Percentiles rank a stretch among this genome's conserved stretches.
Evolutionary conservation across 306 rosid species (phyloP).

Genomic region (Glycyrrhiza uralensis): DNA sequence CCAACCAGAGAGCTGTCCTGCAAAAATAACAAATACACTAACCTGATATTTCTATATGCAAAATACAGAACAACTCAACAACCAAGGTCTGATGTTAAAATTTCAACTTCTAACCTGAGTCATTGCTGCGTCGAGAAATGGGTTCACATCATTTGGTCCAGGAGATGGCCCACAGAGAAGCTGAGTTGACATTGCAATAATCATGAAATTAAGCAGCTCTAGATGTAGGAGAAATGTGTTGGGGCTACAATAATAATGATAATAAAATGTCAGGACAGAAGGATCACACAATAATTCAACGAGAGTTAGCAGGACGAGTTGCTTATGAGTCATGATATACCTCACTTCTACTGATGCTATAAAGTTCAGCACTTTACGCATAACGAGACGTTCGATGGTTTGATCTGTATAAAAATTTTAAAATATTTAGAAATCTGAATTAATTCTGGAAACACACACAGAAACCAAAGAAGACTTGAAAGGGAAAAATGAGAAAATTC

Average conservation of each 20-base stretch:
- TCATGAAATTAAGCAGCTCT: slow-evolving; percentile 94
- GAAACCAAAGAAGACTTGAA: neutral
- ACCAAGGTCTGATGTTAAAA: slow-evolving; percentile 11
- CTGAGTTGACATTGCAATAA: slow-evolving; percentile 92
- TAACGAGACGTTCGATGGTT: slow-evolving; percentile 59
- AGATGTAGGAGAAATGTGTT: slow-evolving; percentile 67
- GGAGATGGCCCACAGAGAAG: slow-evolving; percentile 98
- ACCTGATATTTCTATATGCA: slow-evolving; percentile 19
- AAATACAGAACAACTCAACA: slow-evolving; percentile 19
- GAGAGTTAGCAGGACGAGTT: slow-evolving; percentile 27
- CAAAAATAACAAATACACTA: slow-evolving; percentile 38
- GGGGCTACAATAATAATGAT: slow-evolving; percentile 38
- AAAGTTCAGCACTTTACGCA: slow-evolving; percentile 72
- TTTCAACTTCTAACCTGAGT: slow-evolving; percentile 67
- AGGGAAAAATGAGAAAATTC: neutral
- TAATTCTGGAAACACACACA: neutral
- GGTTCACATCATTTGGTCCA: slow-evolving; percentile 73
- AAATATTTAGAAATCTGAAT: slow-evolving; percentile 3
- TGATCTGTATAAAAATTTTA: slow-evolving; percentile 57
- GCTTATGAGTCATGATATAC: slow-evolving; percentile 45
- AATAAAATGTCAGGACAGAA: slow-evolving; percentile 41
- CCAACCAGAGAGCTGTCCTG: slow-evolving; percentile 80
- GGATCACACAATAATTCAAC: slow-evolving; percentile 23
- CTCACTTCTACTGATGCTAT: slow-evolving; percentile 81
- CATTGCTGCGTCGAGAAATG: slow-evolving; percentile 92